phyloP scores from a whole-genome alignment of 208 protist genomes.

The Balamuthia mandrillaris region DNA sequence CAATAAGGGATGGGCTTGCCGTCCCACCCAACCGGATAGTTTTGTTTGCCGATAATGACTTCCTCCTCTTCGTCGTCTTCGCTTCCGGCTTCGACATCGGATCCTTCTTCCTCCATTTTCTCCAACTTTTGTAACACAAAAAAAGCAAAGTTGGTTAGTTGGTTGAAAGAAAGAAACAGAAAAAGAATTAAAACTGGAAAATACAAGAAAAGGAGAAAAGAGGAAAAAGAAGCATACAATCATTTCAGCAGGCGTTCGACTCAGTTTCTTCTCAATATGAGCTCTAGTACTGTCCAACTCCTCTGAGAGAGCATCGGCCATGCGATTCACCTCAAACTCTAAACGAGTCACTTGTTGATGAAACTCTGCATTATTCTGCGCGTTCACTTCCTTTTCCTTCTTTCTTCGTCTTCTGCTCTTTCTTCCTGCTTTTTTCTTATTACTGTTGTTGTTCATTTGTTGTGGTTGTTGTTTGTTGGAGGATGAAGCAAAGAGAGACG shows the following conservation, averaged over 20 bases:
- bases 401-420: not conserved
- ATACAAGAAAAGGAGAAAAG: not conserved
- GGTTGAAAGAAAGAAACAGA: not conserved
- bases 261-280: conserved; percentile 32
- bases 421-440: too few relatives aligned
- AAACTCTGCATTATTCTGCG: not conserved
- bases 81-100: conserved; percentile 50
- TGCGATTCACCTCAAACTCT: conserved; percentile 1
- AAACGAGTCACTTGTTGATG: conserved; percentile 6
- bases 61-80: conserved; percentile 55
- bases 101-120: conserved; percentile 61
- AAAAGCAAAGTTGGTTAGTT: too few relatives aligned
- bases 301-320: not conserved
- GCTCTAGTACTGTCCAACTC: conserved; percentile 12
- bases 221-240: not conserved
- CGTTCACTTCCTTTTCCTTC: conserved; percentile 14
- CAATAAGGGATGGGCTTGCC: conserved; percentile 90
- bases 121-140: conserved; percentile 68
- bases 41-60: conserved; percentile 65
- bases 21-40: conserved; percentile 82
- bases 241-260: conserved; percentile 16
- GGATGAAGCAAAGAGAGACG: not conserved
- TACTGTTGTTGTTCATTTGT: not conserved
- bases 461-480: too few relatives aligned
- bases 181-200: not conserved